Evolutionary conservation across 805 yeast genomes (phyloP).

Genomic region (Starmerella davenportii): DNA sequence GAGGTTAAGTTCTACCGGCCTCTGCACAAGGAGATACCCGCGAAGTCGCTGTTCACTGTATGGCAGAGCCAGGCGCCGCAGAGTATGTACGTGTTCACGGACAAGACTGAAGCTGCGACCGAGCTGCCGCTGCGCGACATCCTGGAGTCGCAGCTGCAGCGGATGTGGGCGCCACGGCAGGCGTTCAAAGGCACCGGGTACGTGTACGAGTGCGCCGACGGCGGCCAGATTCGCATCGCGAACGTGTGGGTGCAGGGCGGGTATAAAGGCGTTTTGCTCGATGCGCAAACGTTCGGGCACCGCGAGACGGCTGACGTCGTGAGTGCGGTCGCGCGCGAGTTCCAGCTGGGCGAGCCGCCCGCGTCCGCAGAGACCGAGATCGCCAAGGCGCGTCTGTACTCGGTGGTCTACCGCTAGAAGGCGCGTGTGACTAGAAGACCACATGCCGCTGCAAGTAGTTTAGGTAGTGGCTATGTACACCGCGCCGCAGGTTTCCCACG

Average conservation of each 20-base stretch:
- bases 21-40: conserved; percentile 9
- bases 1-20: conserved; percentile 50
- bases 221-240: conserved; percentile 40
- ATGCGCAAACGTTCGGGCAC: conserved; percentile 23
- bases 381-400: conserved; percentile 5
- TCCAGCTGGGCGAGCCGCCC: conserved; percentile 2
- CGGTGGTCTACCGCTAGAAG: conserved; percentile 7
- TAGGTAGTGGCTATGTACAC: no score
- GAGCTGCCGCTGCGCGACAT: conserved; percentile 33
- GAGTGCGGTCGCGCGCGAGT: neutral
- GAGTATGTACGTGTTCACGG: conserved; percentile 20
- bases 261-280: conserved; percentile 52
- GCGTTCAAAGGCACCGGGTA: conserved; percentile 58
- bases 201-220: conserved; percentile 35
- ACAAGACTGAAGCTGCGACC: conserved; percentile 23
- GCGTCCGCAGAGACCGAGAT: conserved; percentile 1
- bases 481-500: no score
- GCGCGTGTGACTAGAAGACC: no score
- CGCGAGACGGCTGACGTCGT: neutral
- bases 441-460: no score
- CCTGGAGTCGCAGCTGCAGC: conserved; percentile 39
- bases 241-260: conserved; percentile 59
- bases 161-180: conserved; percentile 55
- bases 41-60: conserved; percentile 20
- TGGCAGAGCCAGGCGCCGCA: conserved; percentile 19